These are phyloP conservation scores for Raddia distichophylla DNA, from an alignment of 176 grass and related monocot species.

Conservation along the genomic window DNA sequence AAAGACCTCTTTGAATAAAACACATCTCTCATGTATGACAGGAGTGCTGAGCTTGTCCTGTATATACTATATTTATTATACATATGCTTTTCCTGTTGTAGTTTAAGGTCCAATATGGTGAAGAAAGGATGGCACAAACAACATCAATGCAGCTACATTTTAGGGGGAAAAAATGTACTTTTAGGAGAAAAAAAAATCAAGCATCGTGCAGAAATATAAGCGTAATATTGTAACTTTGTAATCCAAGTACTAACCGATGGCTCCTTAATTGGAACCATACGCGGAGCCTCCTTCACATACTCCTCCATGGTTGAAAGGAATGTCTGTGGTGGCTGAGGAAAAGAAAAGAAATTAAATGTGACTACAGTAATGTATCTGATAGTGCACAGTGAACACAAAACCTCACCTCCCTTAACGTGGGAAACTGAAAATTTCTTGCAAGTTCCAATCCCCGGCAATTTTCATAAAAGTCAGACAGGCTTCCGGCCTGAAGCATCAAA, in stretches of 20 bases:
- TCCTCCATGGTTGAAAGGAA: conserved; percentile 97
- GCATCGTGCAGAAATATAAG: conserved; percentile 8
- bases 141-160: background rate
- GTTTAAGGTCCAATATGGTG: background rate
- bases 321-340: conserved; percentile 77
- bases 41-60: background rate
- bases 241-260: conserved; percentile 61
- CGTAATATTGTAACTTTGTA: background rate
- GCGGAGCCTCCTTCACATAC: conserved; percentile 91
- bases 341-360: conserved; percentile 33
- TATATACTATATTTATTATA: background rate
- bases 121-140: conserved; percentile 18
- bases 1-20: background rate
- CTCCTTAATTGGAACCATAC: conserved; percentile 72
- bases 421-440: conserved; percentile 97
- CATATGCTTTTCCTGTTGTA: background rate
- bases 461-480: conserved; percentile 94
- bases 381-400: conserved; percentile 13
- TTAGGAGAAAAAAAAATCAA: background rate
- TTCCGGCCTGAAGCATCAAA: conserved; percentile 79
- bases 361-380: conserved; percentile 32
- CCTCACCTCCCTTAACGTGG: conserved; percentile 86
- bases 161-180: conserved; percentile 5
- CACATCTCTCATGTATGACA: background rate
- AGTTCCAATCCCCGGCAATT: conserved; percentile 85